These are phyloP conservation scores for Colletotrichum musae DNA, from an alignment of 2,329 filamentous ascomycete genomes.

Conservation along the genomic window DNA sequence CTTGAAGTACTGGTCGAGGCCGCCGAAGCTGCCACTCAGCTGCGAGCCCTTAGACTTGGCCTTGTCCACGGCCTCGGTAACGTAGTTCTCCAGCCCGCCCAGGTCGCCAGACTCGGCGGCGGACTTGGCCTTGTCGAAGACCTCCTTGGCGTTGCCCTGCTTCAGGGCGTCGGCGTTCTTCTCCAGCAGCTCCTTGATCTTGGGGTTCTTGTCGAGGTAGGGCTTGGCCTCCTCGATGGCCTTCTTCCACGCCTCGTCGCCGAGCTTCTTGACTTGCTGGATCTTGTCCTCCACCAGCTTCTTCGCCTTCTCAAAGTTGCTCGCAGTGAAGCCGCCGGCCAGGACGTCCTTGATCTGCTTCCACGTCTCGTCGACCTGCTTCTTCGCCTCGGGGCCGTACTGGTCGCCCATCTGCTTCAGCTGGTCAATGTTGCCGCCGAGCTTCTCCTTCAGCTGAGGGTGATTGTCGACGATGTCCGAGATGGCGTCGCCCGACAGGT, in stretches of 20 bases:
- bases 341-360: constrained; percentile 75
- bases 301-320: constrained; percentile 68
- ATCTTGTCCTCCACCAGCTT: constrained; percentile 79
- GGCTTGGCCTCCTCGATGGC: constrained; percentile 80
- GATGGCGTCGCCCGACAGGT: constrained; percentile 74
- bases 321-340: constrained; percentile 70
- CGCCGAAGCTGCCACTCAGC: constrained; percentile 57
- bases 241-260: constrained; percentile 81
- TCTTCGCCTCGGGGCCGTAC: constrained; percentile 83
- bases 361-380: constrained; percentile 82
- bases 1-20: constrained; percentile 74
- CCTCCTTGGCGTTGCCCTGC: constrained; percentile 74
- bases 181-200: constrained; percentile 80
- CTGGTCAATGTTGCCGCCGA: constrained; percentile 77
- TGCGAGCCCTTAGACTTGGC: constrained; percentile 66
- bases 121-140: constrained; percentile 74
- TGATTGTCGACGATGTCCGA: constrained; percentile 80
- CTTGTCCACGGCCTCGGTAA: constrained; percentile 69
- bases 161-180: constrained; percentile 79
- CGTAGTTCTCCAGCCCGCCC: constrained; percentile 71
- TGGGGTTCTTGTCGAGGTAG: constrained; percentile 81
- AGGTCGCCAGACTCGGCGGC: constrained; percentile 74
- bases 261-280: constrained; percentile 75
- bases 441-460: constrained; percentile 79
- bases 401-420: constrained; percentile 78